Conservation (phyloP, 192 early-diverging fungal species). For the Diversispora eburnea region DNA sequence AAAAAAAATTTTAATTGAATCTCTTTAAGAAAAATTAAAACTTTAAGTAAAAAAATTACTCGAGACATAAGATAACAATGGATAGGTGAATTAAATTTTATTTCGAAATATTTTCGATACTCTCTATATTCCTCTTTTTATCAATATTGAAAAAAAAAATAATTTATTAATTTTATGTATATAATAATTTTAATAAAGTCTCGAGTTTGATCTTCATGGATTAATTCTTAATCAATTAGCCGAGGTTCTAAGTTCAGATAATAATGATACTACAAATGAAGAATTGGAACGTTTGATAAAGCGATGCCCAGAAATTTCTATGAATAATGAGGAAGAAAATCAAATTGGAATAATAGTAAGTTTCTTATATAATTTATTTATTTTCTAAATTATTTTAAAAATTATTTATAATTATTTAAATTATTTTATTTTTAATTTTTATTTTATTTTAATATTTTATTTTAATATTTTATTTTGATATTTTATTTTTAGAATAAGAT, state of each 20-base stretch:
- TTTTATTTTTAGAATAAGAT: slow-evolving; percentile 19
- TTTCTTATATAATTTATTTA: background rate
- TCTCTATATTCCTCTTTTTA: background rate
- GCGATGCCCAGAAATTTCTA: slow-evolving; percentile 38
- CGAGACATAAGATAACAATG: no score
- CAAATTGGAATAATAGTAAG: slow-evolving; percentile 31
- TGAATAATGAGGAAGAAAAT: slow-evolving; percentile 25
- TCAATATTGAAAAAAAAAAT: background rate
- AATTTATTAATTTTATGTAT: no score
- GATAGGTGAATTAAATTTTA: no score
- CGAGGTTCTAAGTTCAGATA: slow-evolving; percentile 40
- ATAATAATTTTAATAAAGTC: slow-evolving; percentile 33
- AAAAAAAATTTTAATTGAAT: no score
- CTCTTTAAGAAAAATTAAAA: no score
- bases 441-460: background rate
- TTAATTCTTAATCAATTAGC: slow-evolving; percentile 51
- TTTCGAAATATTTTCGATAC: no score
- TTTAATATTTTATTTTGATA: background rate
- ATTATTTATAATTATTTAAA: background rate
- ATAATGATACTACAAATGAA: slow-evolving; percentile 40
- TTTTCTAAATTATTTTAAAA: background rate
- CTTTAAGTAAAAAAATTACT: no score
- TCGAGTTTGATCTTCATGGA: slow-evolving; percentile 54
- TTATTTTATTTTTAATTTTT: background rate
- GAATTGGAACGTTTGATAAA: slow-evolving; percentile 42